Evolutionary conservation across 352 stramenopile genomes (phyloP).

Genomic region (Phytophthora pistaciae): DNA sequence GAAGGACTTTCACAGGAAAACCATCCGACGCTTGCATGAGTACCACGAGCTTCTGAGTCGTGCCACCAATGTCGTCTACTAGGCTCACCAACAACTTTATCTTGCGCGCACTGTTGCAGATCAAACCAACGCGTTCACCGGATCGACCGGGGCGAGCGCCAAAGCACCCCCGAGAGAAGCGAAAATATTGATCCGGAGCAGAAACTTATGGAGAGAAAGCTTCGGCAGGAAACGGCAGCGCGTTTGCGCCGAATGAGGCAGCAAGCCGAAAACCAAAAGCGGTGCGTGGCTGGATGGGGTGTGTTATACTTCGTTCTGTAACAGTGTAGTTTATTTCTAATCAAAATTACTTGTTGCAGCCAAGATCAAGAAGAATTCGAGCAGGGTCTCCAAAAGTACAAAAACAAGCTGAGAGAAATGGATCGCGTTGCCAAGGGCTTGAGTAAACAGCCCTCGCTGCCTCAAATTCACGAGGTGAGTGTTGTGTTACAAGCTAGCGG

Average conservation of each 20-base stretch:
- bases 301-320: background rate
- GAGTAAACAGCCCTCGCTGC: slow-evolving; percentile 8
- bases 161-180: slow-evolving; percentile 11
- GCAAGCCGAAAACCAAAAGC: slow-evolving; percentile 51
- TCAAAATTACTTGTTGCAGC: slow-evolving; percentile 23
- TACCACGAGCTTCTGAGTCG: slow-evolving; percentile 7
- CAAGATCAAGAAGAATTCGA: slow-evolving; percentile 62
- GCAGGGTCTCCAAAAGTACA: slow-evolving; percentile 60
- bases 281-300: slow-evolving; percentile 28
- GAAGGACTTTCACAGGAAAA: slow-evolving; percentile 17
- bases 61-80: background rate
- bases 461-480: slow-evolving; percentile 18
- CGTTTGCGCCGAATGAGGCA: slow-evolving; percentile 55
- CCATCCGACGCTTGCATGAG: slow-evolving; percentile 13
- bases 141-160: background rate
- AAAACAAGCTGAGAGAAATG: slow-evolving; percentile 65
- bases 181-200: slow-evolving; percentile 37
- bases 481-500: background rate
- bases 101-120: slow-evolving; percentile 6
- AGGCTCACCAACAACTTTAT: background rate
- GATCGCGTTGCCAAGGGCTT: slow-evolving; percentile 71
- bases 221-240: slow-evolving; percentile 58
- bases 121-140: slow-evolving; percentile 7
- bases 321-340: background rate
- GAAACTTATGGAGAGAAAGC: slow-evolving; percentile 48